Evolutionary conservation across 345 rosid genomes (phyloP).

Genomic region (Citrus sp.): DNA sequence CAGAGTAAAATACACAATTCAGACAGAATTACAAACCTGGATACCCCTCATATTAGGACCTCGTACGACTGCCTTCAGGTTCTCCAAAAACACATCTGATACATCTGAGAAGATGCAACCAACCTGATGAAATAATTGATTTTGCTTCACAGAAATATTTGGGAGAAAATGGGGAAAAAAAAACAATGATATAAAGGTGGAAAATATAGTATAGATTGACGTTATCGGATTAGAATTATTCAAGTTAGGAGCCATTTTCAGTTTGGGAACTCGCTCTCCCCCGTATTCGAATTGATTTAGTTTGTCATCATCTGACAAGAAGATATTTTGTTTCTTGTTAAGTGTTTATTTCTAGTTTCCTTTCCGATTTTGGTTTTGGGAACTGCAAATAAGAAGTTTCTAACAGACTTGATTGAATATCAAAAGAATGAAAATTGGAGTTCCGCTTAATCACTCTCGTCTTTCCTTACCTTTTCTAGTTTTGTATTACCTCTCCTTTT

Average conservation of each 20-base stretch:
- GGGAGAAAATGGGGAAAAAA: no score
- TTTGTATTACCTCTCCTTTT: not conserved
- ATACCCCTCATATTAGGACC: constrained; percentile 25
- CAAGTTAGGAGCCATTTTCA: not conserved
- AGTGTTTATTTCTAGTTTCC: not conserved
- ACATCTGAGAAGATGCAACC: constrained; percentile 55
- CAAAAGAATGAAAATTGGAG: not conserved
- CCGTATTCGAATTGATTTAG: not conserved
- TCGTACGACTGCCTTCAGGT: constrained; percentile 39
- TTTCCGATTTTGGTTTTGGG: not conserved
- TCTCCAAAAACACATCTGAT: constrained; percentile 45
- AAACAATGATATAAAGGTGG: not conserved
- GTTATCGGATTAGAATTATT: not conserved
- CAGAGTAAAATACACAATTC: not conserved
- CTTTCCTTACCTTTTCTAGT: not conserved
- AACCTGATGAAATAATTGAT: constrained; percentile 37
- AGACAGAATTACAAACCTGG: constrained; percentile 44
- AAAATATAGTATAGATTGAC: not conserved
- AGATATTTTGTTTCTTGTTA: not conserved
- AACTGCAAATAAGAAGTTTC: not conserved
- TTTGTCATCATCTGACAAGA: not conserved
- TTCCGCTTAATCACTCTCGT: not conserved
- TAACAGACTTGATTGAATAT: not conserved
- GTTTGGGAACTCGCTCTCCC: not conserved
- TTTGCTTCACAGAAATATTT: constrained; percentile 1